Percentiles rank a stretch among this genome's conserved stretches.
Conservation (phyloP, 2,329 filamentous ascomycete species). For the Clonostachys rosea region DNA sequence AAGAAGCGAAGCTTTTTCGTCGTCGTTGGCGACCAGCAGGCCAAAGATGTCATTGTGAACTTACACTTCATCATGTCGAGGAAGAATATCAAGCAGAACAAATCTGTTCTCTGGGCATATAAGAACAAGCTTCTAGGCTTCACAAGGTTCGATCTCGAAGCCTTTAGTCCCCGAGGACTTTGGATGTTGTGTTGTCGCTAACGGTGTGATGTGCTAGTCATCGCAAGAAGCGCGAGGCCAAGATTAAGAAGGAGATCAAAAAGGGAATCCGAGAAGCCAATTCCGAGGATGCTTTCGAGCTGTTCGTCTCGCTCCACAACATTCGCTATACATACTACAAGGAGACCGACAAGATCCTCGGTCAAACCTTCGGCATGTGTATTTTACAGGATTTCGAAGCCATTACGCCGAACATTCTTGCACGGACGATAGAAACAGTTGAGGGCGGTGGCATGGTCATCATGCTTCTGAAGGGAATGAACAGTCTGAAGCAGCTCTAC, state of each 20-base stretch:
- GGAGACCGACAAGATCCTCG: constrained; percentile 97
- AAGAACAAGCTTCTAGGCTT: constrained; percentile 96
- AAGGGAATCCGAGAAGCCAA: constrained; percentile 89
- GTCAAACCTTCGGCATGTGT: constrained; percentile 98
- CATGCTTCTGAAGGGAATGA: constrained; percentile 92
- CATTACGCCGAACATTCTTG: constrained; percentile 92
- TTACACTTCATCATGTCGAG: constrained; percentile 88
- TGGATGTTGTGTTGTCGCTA: too few relatives aligned
- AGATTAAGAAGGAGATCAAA: constrained; percentile 98
- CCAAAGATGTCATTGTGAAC: constrained; percentile 96
- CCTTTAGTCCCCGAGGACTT: constrained; percentile 1
- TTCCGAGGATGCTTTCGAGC: constrained; percentile 90
- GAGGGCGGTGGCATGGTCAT: constrained; percentile 92
- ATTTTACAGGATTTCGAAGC: constrained; percentile 98
- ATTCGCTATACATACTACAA: constrained; percentile 99
- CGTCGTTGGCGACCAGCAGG: constrained; percentile 74
- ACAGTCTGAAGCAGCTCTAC: constrained; percentile 93
- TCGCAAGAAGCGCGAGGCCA: constrained; percentile 95
- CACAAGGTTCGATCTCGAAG: constrained; percentile 50
- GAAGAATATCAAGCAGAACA: constrained; percentile 82
- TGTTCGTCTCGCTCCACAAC: constrained; percentile 93
- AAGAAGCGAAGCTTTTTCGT: constrained; percentile 99
- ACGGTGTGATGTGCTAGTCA: constrained; percentile 47
- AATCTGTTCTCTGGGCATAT: constrained; percentile 96
- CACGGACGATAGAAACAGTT: constrained; percentile 93